A percentile compares a stretch with the other conserved stretches of the same genome.
phyloP scores from a whole-genome alignment of 192 early-diverging fungal genomes.

The Spinellus fusiger region DNA sequence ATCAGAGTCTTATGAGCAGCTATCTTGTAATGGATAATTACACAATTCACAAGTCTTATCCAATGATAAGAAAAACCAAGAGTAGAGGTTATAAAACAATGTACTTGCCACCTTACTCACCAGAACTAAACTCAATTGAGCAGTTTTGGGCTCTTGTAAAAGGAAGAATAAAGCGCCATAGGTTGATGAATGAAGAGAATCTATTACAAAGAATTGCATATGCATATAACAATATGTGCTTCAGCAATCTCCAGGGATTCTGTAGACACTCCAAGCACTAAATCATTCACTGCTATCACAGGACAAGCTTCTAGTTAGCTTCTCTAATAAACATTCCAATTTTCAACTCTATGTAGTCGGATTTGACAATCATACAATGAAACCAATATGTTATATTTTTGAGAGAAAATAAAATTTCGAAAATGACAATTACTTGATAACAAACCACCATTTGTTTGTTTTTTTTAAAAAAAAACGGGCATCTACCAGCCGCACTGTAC shows the following conservation, averaged over 20 bases:
- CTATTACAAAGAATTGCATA: background rate
- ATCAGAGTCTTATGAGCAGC: background rate
- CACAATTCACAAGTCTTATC: conserved; percentile 4
- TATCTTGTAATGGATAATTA: conserved; percentile 3
- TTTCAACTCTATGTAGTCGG: too few relatives aligned
- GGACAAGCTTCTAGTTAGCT: too few relatives aligned
- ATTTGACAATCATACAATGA: too few relatives aligned
- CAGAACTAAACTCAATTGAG: too few relatives aligned
- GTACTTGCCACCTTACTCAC: too few relatives aligned
- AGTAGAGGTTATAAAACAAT: too few relatives aligned
- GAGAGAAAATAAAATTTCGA: background rate
- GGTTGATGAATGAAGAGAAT: background rate
- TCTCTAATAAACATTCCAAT: too few relatives aligned
- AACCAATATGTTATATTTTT: too few relatives aligned
- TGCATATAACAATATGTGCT: background rate
- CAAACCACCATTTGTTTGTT: too few relatives aligned
- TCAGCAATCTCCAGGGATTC: background rate
- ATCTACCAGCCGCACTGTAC: too few relatives aligned
- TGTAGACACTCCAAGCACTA: background rate
- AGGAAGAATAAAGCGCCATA: conserved; percentile 2
- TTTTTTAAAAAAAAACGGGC: too few relatives aligned
- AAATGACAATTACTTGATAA: background rate
- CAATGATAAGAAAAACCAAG: too few relatives aligned
- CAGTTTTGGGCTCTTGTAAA: conserved; percentile 1
- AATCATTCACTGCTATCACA: background rate